Evolutionary conservation across 2,329 filamentous ascomycete genomes (phyloP), one percentile per base, ranked within the genome.

Genomic region (Hypoxylon sp.): DNA sequence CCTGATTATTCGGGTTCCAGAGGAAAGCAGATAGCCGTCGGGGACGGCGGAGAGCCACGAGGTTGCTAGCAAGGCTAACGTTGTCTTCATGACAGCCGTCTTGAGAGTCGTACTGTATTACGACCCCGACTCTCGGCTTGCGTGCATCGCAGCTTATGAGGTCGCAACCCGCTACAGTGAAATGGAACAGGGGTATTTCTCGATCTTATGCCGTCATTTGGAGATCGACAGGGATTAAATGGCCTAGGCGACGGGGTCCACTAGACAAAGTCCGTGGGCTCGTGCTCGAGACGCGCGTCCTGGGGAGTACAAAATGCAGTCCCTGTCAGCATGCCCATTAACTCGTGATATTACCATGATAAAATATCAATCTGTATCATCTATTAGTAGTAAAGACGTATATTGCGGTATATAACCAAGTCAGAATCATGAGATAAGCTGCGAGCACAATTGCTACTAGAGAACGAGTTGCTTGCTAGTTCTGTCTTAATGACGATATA

Each of bases 221-320:
- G 60, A 65, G 69, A 70, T 71, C 46, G 61, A 65, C 66, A 70
- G 61, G 69, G 66, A 65, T 71, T 48, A 31, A 31, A 19, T 52
- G 60, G 59, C 46, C 53, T 57, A 48, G 63, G 47, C 29, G 11
- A 51, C 31, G 56, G 68, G 58, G 51, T 70, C 68, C 70, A 72
- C 70, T 67, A 64, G 60, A 63, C 54, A 70, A 60, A 64, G 65
- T 44, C 68, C 65, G 63, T 67, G 53, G 65, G 65, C 55, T 63
- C 46, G 62, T 62, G 65, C 59, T 52, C 47, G 55, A 71, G 72
- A 73, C 72, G 72, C 72, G 72, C 72, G 72, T 73, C 72, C 70
- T 61, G 63, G 67, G 61, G 62, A 65, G 61, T 44, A 67, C 65
- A 62, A 62, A 39, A 67, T 62, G 64, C 52, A 70, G 54, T 64